A percentile compares a stretch with the other conserved stretches of the same genome.
Conservation (phyloP, 2,329 filamentous ascomycete genomes). For the Bipolaris gigantea region DNA sequence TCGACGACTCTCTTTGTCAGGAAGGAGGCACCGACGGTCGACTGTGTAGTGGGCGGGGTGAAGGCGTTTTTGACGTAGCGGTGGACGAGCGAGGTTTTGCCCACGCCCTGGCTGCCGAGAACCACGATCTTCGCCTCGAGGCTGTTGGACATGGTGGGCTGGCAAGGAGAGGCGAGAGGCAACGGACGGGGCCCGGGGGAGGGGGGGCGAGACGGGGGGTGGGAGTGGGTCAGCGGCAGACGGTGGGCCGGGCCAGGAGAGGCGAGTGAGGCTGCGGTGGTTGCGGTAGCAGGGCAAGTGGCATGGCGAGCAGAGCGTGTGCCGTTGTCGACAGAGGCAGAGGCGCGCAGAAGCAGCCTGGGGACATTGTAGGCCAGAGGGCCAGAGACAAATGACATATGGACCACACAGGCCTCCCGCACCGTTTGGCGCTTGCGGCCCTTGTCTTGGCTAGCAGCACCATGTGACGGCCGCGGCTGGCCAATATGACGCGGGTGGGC, state of each 20-base stretch:
- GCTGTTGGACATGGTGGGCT: slow-evolving; percentile 49
- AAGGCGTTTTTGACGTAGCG: slow-evolving; percentile 75
- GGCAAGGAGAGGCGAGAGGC: not conserved
- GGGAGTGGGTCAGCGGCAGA: slow-evolving; percentile 14
- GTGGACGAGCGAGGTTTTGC: slow-evolving; percentile 77
- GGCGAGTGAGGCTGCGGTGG: slow-evolving; percentile 20
- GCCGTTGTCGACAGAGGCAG: not conserved
- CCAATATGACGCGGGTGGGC: slow-evolving; percentile 14
- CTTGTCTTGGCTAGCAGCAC: slow-evolving; percentile 28
- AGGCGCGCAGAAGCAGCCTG: not conserved
- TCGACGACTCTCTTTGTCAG: slow-evolving; percentile 71
- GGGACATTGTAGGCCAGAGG: slow-evolving; percentile 8
- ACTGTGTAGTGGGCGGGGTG: slow-evolving; percentile 57
- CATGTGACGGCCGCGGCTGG: slow-evolving; percentile 33
- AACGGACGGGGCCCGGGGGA: not conserved
- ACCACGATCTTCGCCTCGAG: slow-evolving; percentile 82
- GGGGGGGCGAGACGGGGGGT: not conserved
- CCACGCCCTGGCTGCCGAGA: slow-evolving; percentile 76
- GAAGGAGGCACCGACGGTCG: slow-evolving; percentile 56
- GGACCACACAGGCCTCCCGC: slow-evolving; percentile 3
- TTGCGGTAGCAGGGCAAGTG: slow-evolving; percentile 27
- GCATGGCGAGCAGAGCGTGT: slow-evolving; percentile 34
- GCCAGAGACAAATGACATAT: slow-evolving; percentile 25
- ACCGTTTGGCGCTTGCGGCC: slow-evolving; percentile 34
- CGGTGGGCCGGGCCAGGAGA: slow-evolving; percentile 14